Evolutionary conservation across 2,329 filamentous ascomycete species (phyloP).

Genomic region (Parascedosporium putredinis): DNA sequence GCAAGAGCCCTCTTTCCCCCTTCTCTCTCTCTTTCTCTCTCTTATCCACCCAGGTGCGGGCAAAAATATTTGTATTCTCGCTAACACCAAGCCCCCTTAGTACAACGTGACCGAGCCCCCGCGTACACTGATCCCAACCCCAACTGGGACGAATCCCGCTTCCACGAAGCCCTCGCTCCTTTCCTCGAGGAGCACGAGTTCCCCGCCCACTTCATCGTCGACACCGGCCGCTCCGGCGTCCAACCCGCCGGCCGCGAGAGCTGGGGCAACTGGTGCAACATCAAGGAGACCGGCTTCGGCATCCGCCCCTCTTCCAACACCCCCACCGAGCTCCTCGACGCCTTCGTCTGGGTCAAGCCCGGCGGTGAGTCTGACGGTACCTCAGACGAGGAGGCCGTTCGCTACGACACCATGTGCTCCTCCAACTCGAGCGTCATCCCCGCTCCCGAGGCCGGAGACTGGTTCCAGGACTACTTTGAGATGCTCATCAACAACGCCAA

Average conservation of each 20-base stretch:
- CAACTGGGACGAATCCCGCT: conserved; percentile 45
- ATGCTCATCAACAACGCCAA: conserved; percentile 45
- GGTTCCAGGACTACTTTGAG: conserved; percentile 54
- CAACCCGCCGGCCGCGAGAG: conserved; percentile 50
- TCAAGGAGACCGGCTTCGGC: conserved; percentile 53
- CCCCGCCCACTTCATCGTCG: conserved; percentile 28
- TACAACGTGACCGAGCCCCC: conserved; percentile 31
- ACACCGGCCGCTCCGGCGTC: conserved; percentile 36
- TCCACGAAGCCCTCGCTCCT: conserved; percentile 52
- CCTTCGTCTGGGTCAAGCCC: conserved; percentile 63
- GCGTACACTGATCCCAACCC: conserved; percentile 34
- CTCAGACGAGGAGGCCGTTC: conserved; percentile 33
- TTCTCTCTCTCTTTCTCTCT: too few species aligned
- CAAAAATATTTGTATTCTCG: not conserved
- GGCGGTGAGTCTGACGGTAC: conserved; percentile 48
- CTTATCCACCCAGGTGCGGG: too few species aligned
- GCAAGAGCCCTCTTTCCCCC: too few species aligned
- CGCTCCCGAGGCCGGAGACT: conserved; percentile 58
- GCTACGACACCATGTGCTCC: conserved; percentile 34
- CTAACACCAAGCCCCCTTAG: not conserved
- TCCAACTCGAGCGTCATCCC: conserved; percentile 44
- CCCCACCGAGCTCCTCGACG: conserved; percentile 47
- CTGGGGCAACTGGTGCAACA: conserved; percentile 62
- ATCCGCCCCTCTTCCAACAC: conserved; percentile 53
- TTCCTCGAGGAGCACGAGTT: conserved; percentile 41